Evolutionary conservation across 306 rosid species (phyloP).

Genomic region (Adenanthera pavonina): DNA sequence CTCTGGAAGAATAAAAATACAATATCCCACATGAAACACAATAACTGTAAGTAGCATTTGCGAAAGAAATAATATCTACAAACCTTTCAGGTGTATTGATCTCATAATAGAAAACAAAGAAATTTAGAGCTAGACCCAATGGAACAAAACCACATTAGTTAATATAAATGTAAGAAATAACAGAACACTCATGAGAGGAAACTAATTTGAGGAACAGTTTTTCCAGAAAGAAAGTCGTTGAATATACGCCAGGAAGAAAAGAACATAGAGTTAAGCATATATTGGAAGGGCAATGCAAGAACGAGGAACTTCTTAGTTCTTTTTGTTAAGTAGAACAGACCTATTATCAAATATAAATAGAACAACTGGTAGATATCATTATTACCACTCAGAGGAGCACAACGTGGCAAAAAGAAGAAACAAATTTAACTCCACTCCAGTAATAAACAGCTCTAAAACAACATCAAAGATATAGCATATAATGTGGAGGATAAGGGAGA

Average conservation of each 20-base stretch:
- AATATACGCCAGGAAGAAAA: too few species aligned
- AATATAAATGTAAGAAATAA: slow-evolving; percentile 22
- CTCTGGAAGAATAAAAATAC: slow-evolving; percentile 53
- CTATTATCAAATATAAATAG: slow-evolving; percentile 6
- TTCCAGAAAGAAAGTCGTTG: neutral
- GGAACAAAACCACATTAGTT: slow-evolving; percentile 14
- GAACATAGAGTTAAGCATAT: neutral
- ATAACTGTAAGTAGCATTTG: slow-evolving; percentile 23
- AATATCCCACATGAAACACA: slow-evolving; percentile 27
- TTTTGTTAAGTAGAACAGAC: slow-evolving; percentile 8
- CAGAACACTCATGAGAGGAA: slow-evolving; percentile 28
- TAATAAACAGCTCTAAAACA: neutral
- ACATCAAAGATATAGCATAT: neutral
- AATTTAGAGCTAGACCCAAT: slow-evolving; percentile 82
- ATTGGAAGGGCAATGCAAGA: slow-evolving; percentile 6
- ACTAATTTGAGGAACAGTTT: slow-evolving; percentile 18
- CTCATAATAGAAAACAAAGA: slow-evolving; percentile 90
- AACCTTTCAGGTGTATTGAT: slow-evolving; percentile 87
- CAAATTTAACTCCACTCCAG: slow-evolving; percentile 4
- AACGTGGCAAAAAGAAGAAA: neutral
- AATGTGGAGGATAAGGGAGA: neutral
- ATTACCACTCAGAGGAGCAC: neutral
- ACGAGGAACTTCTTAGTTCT: neutral
- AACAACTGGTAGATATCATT: neutral
- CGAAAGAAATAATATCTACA: slow-evolving; percentile 38